phyloP scores from a whole-genome alignment of 2,329 filamentous ascomycete genomes.

The Annulohypoxylon truncatum region DNA sequence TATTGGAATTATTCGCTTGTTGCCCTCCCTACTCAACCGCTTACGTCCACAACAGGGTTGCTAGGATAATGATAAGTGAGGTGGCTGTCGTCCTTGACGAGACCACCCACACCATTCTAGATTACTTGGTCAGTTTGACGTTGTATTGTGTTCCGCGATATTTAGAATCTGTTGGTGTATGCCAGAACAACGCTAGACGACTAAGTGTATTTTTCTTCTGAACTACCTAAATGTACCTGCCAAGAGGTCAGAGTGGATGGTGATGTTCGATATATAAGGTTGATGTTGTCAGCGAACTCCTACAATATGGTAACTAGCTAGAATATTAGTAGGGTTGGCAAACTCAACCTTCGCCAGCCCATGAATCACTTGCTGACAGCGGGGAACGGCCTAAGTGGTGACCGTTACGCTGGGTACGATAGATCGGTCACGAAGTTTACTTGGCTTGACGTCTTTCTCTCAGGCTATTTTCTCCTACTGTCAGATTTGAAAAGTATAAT shows the following conservation, averaged over 20 bases:
- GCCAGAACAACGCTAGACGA: background rate
- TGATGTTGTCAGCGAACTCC: background rate
- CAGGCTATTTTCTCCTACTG: constrained; percentile 2
- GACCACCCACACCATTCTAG: constrained; percentile 24
- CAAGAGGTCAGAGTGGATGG: constrained; percentile 4
- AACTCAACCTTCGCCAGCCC: constrained; percentile 28
- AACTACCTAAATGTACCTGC: constrained; percentile 30
- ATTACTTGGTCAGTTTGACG: background rate
- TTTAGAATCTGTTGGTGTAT: background rate
- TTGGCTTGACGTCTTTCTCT: constrained; percentile 5
- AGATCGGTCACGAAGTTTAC: constrained; percentile 1
- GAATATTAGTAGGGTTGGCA: constrained; percentile 22
- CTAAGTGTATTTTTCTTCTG: background rate
- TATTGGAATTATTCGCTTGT: constrained; percentile 22
- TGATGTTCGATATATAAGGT: background rate
- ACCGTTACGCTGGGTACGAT: background rate
- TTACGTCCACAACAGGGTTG: constrained; percentile 10
- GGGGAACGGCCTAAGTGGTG: background rate
- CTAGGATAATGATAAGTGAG: background rate
- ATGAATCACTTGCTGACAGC: background rate
- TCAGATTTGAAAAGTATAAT: background rate
- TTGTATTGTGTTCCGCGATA: constrained; percentile 1
- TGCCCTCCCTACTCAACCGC: background rate
- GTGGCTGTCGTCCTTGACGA: background rate
- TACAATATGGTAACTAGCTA: constrained; percentile 28